Evolutionary conservation across 1,284 basidiomycete genomes (phyloP).

Genomic region (Heterobasidion irregulare): DNA sequence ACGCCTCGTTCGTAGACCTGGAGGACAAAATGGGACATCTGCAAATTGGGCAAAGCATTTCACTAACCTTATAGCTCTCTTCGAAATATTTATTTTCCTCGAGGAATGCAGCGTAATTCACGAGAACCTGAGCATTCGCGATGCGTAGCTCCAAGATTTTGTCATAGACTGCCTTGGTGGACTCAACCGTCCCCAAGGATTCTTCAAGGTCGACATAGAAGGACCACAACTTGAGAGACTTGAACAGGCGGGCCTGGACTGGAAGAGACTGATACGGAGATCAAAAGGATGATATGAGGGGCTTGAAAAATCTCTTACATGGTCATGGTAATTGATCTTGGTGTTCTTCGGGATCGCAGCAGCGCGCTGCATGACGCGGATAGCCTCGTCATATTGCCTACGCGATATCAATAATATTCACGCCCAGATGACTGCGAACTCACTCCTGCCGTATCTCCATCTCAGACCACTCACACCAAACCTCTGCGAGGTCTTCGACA

Average conservation of each 20-base stretch:
- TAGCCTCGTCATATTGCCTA: conserved; percentile 94
- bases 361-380: conserved; percentile 94
- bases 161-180: conserved; percentile 91
- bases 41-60: background rate
- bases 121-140: conserved; percentile 96
- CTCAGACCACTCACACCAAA: conserved; percentile 99
- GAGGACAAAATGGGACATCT: conserved; percentile 3
- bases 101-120: conserved; percentile 96
- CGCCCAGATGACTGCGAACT: conserved; percentile 23
- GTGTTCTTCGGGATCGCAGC: conserved; percentile 83
- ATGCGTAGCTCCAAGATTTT: conserved; percentile 96
- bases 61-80: conserved; percentile 87
- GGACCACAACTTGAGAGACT: conserved; percentile 97
- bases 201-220: conserved; percentile 98
- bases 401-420: background rate
- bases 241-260: conserved; percentile 89
- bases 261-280: conserved; percentile 54
- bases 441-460: conserved; percentile 95
- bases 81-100: conserved; percentile 99
- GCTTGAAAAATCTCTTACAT: conserved; percentile 44
- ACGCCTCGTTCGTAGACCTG: conserved; percentile 95
- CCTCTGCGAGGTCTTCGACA: conserved; percentile 97
- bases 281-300: background rate
- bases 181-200: conserved; percentile 90
- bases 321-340: conserved; percentile 94